A percentile compares a stretch with the other conserved stretches of the same genome.
phyloP scores from a whole-genome alignment of 805 yeast genomes.

The Candida corydali region DNA sequence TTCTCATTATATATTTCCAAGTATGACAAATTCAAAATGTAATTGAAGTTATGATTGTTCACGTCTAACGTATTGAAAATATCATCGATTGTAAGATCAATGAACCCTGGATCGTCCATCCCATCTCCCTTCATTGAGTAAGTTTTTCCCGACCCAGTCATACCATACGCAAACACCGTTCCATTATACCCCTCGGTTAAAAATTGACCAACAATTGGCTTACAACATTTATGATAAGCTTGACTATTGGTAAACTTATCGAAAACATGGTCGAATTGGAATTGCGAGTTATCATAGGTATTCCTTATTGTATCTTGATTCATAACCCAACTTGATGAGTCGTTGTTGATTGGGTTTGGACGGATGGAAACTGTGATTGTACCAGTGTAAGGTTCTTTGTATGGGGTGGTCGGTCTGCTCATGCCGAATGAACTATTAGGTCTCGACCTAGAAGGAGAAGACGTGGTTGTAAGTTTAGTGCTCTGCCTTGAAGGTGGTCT shows the following conservation, averaged over 20 bases:
- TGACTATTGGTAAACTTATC: slow-evolving; percentile 51
- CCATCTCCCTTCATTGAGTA: slow-evolving; percentile 80
- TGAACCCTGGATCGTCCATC: slow-evolving; percentile 64
- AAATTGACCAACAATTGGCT: slow-evolving; percentile 50
- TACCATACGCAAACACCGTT: slow-evolving; percentile 93
- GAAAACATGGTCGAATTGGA: slow-evolving; percentile 77
- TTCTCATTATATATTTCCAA: slow-evolving; percentile 86
- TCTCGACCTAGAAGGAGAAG: slow-evolving; percentile 23
- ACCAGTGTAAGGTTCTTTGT: slow-evolving; percentile 54
- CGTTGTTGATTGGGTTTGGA: slow-evolving; percentile 56
- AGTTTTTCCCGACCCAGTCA: slow-evolving; percentile 96
- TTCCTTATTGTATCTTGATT: slow-evolving; percentile 42
- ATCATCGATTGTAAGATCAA: slow-evolving; percentile 60
- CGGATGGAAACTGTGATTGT: slow-evolving; percentile 73
- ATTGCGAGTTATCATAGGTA: slow-evolving; percentile 54
- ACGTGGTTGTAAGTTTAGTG: slow-evolving; percentile 24
- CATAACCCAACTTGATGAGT: slow-evolving; percentile 42
- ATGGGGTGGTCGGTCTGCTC: slow-evolving; percentile 36
- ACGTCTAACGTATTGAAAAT: slow-evolving; percentile 48
- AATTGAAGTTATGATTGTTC: slow-evolving; percentile 18
- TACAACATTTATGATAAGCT: slow-evolving; percentile 58
- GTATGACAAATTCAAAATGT: slow-evolving; percentile 61
- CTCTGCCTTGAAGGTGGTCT: slow-evolving; percentile 20
- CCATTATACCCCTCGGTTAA: slow-evolving; percentile 73
- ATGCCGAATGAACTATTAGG: slow-evolving; percentile 34